These are phyloP conservation scores for Globisporangium spinosum DNA, from an alignment of 352 stramenopile species.

Conservation along the genomic window DNA sequence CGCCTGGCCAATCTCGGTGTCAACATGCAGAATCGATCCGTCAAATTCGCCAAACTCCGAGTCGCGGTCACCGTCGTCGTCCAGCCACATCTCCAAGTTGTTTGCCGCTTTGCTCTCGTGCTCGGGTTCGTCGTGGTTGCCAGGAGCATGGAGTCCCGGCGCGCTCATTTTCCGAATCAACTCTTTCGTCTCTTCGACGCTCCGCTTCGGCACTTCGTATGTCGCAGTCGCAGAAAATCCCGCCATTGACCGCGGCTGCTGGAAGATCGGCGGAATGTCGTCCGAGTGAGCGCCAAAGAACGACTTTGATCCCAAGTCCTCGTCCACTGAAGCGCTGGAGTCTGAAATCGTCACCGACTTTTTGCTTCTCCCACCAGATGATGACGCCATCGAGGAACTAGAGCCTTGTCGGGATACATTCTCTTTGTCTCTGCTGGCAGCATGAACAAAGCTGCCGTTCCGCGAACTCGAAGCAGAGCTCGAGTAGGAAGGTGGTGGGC, in stretches of 20 bases:
- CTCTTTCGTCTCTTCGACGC: conserved; percentile 10
- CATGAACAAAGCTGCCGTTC: background rate
- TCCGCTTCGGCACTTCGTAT: conserved; percentile 19
- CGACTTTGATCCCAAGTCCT: conserved; percentile 6
- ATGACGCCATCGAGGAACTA: conserved; percentile 1
- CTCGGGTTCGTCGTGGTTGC: conserved; percentile 15
- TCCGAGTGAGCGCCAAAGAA: conserved; percentile 19
- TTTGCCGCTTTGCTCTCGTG: conserved; percentile 13
- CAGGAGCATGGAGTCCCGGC: background rate
- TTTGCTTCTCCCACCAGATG: conserved; percentile 2
- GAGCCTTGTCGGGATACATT: background rate
- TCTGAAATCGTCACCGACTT: background rate
- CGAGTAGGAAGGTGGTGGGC: conserved; percentile 9
- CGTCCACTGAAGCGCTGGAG: background rate
- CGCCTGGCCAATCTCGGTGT: background rate
- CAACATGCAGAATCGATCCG: conserved; percentile 26
- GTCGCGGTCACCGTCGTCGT: conserved; percentile 8
- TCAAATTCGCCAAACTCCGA: conserved; percentile 19
- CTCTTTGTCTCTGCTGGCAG: background rate
- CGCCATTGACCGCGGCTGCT: conserved; percentile 12
- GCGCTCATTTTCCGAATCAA: conserved; percentile 21
- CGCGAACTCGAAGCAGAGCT: conserved; percentile 9
- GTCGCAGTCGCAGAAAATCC: conserved; percentile 14
- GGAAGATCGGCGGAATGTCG: conserved; percentile 10
- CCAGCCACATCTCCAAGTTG: background rate